These are phyloP conservation scores for Allantophomopsis lycopodina DNA, from an alignment of 2,329 filamentous ascomycete species.

Conservation along the genomic window DNA sequence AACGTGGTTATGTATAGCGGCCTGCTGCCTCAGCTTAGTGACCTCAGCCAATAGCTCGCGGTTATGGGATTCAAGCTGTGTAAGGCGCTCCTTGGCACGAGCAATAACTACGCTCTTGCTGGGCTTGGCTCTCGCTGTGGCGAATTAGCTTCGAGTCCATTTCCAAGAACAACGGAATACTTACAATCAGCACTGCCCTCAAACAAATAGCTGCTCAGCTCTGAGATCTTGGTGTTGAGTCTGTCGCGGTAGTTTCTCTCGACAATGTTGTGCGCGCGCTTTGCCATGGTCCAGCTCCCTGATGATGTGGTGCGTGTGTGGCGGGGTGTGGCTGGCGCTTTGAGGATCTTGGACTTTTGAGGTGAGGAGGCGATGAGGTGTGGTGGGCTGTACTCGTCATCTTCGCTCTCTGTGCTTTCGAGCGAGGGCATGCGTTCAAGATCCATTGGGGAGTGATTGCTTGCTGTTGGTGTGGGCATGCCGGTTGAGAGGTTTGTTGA, in stretches of 20 bases:
- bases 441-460: neutral
- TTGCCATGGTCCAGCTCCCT: conserved; percentile 4
- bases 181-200: conserved; percentile 10
- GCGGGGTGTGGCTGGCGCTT: neutral
- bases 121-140: conserved; percentile 8
- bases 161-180: neutral
- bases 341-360: neutral
- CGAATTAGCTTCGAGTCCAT: neutral
- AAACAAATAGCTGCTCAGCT: conserved; percentile 10
- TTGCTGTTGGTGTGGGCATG: neutral
- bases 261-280: conserved; percentile 10
- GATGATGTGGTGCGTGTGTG: too few relatives aligned
- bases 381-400: neutral
- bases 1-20: conserved; percentile 10
- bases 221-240: conserved; percentile 11
- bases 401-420: neutral
- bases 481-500: neutral
- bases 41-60: conserved; percentile 7
- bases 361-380: neutral
- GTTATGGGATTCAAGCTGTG: conserved; percentile 9
- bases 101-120: conserved; percentile 12
- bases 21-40: conserved; percentile 7
- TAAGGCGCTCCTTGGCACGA: conserved; percentile 10
- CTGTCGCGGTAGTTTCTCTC: conserved; percentile 12
- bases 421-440: neutral